These are phyloP conservation scores for Phoenix roebelenii DNA, from an alignment of 176 grass and related monocot species.

Conservation along the genomic window DNA sequence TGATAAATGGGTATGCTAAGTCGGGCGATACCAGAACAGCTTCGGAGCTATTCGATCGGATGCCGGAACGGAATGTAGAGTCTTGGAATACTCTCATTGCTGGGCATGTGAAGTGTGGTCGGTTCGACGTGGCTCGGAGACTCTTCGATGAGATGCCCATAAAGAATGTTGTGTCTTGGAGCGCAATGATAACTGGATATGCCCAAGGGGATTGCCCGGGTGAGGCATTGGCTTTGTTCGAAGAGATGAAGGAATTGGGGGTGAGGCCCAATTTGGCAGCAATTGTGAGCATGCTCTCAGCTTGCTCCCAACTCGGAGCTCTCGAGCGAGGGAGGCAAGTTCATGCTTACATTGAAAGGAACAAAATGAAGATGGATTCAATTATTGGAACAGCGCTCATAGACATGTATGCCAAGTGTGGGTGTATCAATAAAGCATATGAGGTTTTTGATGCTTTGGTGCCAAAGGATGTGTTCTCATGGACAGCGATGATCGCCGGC, in stretches of 20 bases:
- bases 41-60: slow-evolving; percentile 1
- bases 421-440: slow-evolving; percentile 5
- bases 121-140: neutral
- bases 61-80: slow-evolving; percentile 7
- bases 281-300: slow-evolving; percentile 12
- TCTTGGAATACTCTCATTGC: slow-evolving; percentile 20
- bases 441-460: slow-evolving; percentile 4
- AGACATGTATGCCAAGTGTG: slow-evolving; percentile 24
- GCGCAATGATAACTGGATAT: slow-evolving; percentile 19
- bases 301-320: slow-evolving; percentile 14
- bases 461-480: slow-evolving; percentile 17
- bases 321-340: slow-evolving; percentile 8
- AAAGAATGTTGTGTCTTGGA: slow-evolving; percentile 14
- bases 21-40: neutral
- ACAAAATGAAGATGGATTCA: slow-evolving; percentile 14
- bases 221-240: slow-evolving; percentile 5
- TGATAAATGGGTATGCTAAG: slow-evolving; percentile 11
- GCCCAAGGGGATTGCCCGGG: slow-evolving; percentile 2
- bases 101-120: slow-evolving; percentile 3
- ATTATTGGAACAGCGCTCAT: slow-evolving; percentile 13
- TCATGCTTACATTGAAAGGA: slow-evolving; percentile 8
- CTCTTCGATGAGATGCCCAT: slow-evolving; percentile 14
- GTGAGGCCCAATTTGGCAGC: slow-evolving; percentile 11
- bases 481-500: slow-evolving; percentile 18
- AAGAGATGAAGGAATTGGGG: slow-evolving; percentile 5